Conservation (phyloP, 2,329 filamentous ascomycete genomes). For the Penicillium paneum region DNA sequence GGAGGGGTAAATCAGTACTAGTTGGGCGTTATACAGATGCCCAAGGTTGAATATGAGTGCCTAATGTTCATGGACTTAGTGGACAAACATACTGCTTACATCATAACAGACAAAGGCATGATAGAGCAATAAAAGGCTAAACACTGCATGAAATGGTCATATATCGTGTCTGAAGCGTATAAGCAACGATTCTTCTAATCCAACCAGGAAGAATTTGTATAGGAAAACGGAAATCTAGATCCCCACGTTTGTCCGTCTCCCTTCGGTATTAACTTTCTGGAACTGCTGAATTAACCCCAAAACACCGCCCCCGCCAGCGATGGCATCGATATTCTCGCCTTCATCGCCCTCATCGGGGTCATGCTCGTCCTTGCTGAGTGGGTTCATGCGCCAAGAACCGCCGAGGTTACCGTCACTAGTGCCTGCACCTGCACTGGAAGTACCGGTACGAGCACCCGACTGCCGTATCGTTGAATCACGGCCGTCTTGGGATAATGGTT, state of each 20-base stretch:
- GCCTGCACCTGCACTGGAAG: slow-evolving; percentile 38
- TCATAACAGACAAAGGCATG: neutral
- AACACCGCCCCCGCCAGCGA: slow-evolving; percentile 54
- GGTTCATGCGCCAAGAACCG: slow-evolving; percentile 50
- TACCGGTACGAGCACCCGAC: slow-evolving; percentile 23
- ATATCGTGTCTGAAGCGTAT: slow-evolving; percentile 1
- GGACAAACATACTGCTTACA: neutral
- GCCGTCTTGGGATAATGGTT: slow-evolving; percentile 17
- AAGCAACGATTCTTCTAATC: neutral
- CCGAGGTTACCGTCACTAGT: slow-evolving; percentile 58
- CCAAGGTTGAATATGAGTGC: neutral
- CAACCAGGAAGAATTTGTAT: neutral
- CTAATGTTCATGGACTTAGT: neutral
- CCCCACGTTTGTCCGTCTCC: slow-evolving; percentile 36
- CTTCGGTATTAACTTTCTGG: slow-evolving; percentile 53
- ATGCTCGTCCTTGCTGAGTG: slow-evolving; percentile 31
- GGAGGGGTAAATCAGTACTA: neutral
- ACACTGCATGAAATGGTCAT: slow-evolving; percentile 1
- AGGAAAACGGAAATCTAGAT: slow-evolving; percentile 22
- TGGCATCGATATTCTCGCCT: slow-evolving; percentile 47
- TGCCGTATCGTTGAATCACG: slow-evolving; percentile 17
- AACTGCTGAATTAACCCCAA: slow-evolving; percentile 66
- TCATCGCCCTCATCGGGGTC: slow-evolving; percentile 47
- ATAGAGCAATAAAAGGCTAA: neutral
- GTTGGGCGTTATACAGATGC: too few species aligned